Percentiles rank a stretch among this genome's conserved stretches.
Conservation (phyloP, 192 early-diverging fungal genomes). For the Backusella tuberculispora region DNA sequence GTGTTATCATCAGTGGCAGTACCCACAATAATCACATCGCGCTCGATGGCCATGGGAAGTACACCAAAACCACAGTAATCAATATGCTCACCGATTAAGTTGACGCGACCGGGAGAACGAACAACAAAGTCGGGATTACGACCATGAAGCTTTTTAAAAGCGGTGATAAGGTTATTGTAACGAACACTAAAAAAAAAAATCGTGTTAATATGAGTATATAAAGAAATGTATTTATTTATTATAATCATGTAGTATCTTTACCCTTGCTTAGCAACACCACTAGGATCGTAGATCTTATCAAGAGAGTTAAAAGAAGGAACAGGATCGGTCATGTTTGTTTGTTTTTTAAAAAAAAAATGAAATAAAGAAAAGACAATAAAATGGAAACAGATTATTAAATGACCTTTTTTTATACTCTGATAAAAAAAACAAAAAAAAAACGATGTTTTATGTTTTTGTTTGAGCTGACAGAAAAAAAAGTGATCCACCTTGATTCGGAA, state of each 20-base stretch:
- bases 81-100: conserved; percentile 96
- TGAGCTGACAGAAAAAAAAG: conserved; percentile 3
- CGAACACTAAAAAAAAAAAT: conserved; percentile 40
- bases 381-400: not conserved
- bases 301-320: conserved; percentile 35
- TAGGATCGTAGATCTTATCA: conserved; percentile 31
- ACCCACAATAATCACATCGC: conserved; percentile 68
- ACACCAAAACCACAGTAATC: conserved; percentile 95
- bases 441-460: not conserved
- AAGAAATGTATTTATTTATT: not conserved
- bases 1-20: conserved; percentile 41
- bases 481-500: conserved; percentile 11
- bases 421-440: conserved; percentile 8
- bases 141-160: conserved; percentile 60
- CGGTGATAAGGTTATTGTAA: conserved; percentile 51
- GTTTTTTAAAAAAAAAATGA: not conserved
- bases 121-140: conserved; percentile 76
- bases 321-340: conserved; percentile 25
- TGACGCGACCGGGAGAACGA: conserved; percentile 90
- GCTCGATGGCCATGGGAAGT: conserved; percentile 94
- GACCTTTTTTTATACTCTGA: not conserved
- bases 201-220: not conserved
- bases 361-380: conserved; percentile 4
- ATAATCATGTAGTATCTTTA: too few species aligned
- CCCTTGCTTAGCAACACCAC: conserved; percentile 31